These are phyloP conservation scores for Petunia hybrid DNA, from an alignment of 305 asterid species.

Conservation along the genomic window DNA sequence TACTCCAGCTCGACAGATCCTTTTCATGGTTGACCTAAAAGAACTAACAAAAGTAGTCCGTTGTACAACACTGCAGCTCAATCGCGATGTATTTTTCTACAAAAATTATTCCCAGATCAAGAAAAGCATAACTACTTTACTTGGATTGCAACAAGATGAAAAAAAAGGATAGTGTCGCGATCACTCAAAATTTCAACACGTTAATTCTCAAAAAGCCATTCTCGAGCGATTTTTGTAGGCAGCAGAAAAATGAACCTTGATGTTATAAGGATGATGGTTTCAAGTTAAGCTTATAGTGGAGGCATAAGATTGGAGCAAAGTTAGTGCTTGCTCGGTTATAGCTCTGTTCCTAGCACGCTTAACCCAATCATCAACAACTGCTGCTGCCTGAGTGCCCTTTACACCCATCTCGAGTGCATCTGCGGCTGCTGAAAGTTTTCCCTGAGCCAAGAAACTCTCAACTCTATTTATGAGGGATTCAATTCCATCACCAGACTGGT, in stretches of 20 bases:
- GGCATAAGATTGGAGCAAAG: slow-evolving; percentile 77
- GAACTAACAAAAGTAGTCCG: neutral
- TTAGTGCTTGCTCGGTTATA: slow-evolving; percentile 81
- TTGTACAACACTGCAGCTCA: slow-evolving; percentile 7
- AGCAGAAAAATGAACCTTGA: neutral
- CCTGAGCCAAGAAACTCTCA: slow-evolving; percentile 75
- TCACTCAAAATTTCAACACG: slow-evolving; percentile 21
- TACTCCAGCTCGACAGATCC: neutral
- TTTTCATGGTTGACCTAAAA: slow-evolving; percentile 12
- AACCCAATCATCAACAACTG: slow-evolving; percentile 75
- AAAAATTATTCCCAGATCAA: slow-evolving; percentile 13
- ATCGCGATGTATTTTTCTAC: slow-evolving; percentile 17
- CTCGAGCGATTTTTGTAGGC: neutral
- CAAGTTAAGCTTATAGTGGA: slow-evolving; percentile 73
- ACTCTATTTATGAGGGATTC: slow-evolving; percentile 86
- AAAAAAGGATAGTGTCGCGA: neutral
- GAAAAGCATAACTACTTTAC: neutral
- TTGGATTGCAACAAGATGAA: slow-evolving; percentile 29
- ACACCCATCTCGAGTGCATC: slow-evolving; percentile 83
- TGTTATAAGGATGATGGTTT: slow-evolving; percentile 16
- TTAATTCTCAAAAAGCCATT: slow-evolving; percentile 26
- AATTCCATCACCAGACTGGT: slow-evolving; percentile 79
- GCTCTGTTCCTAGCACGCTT: slow-evolving; percentile 80
- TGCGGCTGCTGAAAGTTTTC: slow-evolving; percentile 85
- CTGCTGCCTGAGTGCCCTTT: slow-evolving; percentile 79